Percentiles rank a stretch among this genome's conserved stretches.
Conservation (phyloP, 306 rosid genomes). For the Hippophae rhamnoides region DNA sequence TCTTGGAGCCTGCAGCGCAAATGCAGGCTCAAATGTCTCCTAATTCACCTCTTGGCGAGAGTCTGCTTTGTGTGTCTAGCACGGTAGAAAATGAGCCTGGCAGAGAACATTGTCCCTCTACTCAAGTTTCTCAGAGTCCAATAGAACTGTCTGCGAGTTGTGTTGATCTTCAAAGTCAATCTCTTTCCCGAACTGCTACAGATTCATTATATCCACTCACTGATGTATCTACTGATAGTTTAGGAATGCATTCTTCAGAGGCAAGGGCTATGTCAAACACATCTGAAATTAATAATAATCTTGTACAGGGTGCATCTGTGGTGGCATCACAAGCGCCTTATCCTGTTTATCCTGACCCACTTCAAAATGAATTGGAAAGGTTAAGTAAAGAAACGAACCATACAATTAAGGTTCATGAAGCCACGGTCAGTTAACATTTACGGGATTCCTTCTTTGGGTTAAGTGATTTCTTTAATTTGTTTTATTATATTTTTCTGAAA, state of each 20-base stretch:
- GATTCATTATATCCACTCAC: slow-evolving; percentile 11
- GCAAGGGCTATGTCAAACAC: slow-evolving; percentile 26
- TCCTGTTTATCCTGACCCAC: slow-evolving; percentile 36
- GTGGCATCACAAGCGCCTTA: slow-evolving; percentile 21
- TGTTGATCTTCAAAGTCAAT: slow-evolving; percentile 12
- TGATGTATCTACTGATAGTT: slow-evolving; percentile 16
- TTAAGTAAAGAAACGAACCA: slow-evolving; percentile 30
- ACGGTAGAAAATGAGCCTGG: slow-evolving; percentile 18
- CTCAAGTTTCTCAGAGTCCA: slow-evolving; percentile 16
- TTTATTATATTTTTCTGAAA: slow-evolving; percentile 7
- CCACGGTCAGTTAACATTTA: slow-evolving; percentile 40
- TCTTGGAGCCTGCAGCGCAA: slow-evolving; percentile 26
- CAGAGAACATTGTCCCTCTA: slow-evolving; percentile 6
- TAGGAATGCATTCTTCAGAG: slow-evolving; percentile 18
- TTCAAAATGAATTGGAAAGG: slow-evolving; percentile 51
- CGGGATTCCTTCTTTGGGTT: slow-evolving; percentile 7
- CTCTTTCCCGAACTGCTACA: slow-evolving; percentile 15
- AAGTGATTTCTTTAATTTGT: slow-evolving; percentile 3
- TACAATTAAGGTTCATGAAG: slow-evolving; percentile 25
- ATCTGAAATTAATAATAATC: slow-evolving; percentile 32
- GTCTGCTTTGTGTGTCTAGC: slow-evolving; percentile 10
- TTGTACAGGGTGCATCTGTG: slow-evolving; percentile 28
- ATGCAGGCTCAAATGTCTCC: slow-evolving; percentile 19
- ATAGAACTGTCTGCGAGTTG: slow-evolving; percentile 17
- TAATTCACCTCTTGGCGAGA: slow-evolving; percentile 21